Conservation (phyloP, 805 yeast genomes). For the Ogataea methanolica region DNA sequence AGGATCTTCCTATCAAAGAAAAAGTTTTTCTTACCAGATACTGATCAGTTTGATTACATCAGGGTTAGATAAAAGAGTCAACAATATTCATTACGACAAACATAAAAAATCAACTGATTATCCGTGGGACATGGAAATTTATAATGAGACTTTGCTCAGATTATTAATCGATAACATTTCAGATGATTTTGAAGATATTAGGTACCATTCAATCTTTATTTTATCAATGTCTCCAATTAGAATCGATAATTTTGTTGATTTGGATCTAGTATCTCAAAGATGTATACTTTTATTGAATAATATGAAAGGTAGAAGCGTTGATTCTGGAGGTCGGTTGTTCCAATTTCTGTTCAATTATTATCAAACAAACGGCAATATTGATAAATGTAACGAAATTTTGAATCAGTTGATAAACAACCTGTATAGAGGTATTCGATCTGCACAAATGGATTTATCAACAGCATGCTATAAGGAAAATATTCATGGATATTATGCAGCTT, state of each 20-base stretch:
- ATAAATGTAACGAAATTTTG: constrained; percentile 25
- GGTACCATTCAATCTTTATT: constrained; percentile 45
- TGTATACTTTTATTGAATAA: constrained; percentile 31
- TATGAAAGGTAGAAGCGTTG: constrained; percentile 60
- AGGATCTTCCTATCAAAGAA: constrained; percentile 52
- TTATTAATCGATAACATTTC: constrained; percentile 56
- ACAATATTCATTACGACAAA: constrained; percentile 33
- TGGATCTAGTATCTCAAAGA: constrained; percentile 18
- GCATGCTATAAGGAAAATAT: constrained; percentile 49
- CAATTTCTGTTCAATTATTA: constrained; percentile 43
- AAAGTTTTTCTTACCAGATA: constrained; percentile 46
- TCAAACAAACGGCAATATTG: constrained; percentile 15
- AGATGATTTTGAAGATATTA: constrained; percentile 74
- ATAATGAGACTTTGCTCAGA: constrained; percentile 35
- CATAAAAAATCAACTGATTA: constrained; percentile 37
- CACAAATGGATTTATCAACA: constrained; percentile 30
- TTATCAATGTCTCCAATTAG: constrained; percentile 41
- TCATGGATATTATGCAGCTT: constrained; percentile 68
- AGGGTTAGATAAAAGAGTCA: constrained; percentile 50
- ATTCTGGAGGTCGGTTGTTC: constrained; percentile 70
- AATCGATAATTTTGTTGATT: constrained; percentile 18
- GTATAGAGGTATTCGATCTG: constrained; percentile 29
- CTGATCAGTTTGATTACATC: constrained; percentile 43
- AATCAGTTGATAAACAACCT: constrained; percentile 31
- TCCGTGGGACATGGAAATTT: constrained; percentile 45